Evolutionary conservation across 805 yeast species (phyloP).

Genomic region (Cyberlindnera americana): DNA sequence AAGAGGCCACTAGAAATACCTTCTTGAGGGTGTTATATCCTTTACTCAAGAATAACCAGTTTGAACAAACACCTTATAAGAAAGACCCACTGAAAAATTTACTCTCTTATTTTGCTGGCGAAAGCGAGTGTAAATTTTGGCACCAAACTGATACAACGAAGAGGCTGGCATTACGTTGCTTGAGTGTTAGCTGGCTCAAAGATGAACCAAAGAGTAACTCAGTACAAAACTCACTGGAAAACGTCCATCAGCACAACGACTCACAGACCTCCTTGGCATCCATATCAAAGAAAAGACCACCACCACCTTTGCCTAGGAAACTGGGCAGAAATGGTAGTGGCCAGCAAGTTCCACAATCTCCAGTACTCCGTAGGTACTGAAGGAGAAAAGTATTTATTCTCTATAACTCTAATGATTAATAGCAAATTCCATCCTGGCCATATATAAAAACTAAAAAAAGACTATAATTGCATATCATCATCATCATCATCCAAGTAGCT

Average conservation of each 20-base stretch:
- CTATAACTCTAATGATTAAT: too few relatives aligned
- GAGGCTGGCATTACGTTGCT: slow-evolving; percentile 35
- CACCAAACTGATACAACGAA: slow-evolving; percentile 37
- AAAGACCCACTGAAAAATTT: slow-evolving; percentile 48
- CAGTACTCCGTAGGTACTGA: not conserved
- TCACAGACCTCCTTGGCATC: slow-evolving; percentile 35
- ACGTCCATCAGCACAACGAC: slow-evolving; percentile 13
- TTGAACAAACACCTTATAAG: slow-evolving; percentile 56
- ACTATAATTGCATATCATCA: slow-evolving; percentile 26
- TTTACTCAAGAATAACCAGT: slow-evolving; percentile 60
- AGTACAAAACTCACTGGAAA: not conserved
- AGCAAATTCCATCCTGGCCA: too few relatives aligned
- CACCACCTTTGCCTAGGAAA: slow-evolving; percentile 35
- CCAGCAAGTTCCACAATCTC: not conserved
- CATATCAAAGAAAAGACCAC: slow-evolving; percentile 32
- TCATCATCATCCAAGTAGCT: slow-evolving; percentile 36
- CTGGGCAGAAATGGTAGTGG: slow-evolving; percentile 3
- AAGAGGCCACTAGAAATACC: slow-evolving; percentile 58
- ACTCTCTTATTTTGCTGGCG: slow-evolving; percentile 43
- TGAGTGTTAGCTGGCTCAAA: slow-evolving; percentile 29
- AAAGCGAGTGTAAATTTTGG: slow-evolving; percentile 32
- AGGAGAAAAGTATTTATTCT: too few relatives aligned
- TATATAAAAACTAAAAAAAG: not conserved
- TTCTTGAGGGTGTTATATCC: slow-evolving; percentile 75
- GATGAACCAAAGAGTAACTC: not conserved